Conservation (phyloP, 352 stramenopile genomes). For the Phytophthora syringae region DNA sequence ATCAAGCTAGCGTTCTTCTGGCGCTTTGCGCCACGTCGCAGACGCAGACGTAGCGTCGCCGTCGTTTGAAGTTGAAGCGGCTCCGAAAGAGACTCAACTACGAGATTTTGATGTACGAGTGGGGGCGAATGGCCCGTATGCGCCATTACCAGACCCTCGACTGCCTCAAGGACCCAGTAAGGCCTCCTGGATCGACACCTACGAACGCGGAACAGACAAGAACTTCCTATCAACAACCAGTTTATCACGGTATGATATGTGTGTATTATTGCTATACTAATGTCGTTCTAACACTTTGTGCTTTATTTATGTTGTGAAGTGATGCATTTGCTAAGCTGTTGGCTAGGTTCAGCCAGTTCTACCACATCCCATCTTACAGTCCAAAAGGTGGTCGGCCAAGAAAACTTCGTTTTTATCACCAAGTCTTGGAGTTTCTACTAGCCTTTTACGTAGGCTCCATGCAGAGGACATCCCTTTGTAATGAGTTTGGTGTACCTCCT, state of each 20-base stretch:
- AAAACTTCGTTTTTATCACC: neutral
- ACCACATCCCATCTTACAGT: neutral
- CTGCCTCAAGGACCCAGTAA: neutral
- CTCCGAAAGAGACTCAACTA: too few relatives aligned
- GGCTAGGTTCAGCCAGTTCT: neutral
- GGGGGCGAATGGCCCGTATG: too few relatives aligned
- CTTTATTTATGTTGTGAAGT: neutral
- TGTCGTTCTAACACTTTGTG: neutral
- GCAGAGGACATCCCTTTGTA: neutral
- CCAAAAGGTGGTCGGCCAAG: neutral
- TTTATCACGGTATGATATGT: neutral
- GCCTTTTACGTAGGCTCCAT: constrained; percentile 1
- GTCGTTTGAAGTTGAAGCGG: too few relatives aligned
- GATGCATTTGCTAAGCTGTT: neutral
- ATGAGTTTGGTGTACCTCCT: constrained; percentile 1
- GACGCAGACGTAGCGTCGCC: too few relatives aligned
- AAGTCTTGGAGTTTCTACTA: neutral
- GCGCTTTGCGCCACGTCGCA: too few relatives aligned
- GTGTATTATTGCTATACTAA: neutral
- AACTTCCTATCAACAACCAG: neutral
- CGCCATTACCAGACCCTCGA: neutral
- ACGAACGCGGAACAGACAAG: neutral
- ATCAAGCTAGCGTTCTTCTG: too few relatives aligned
- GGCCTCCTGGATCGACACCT: neutral
- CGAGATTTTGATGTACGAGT: too few relatives aligned